A percentile compares a stretch with the other conserved stretches of the same genome.
These are phyloP conservation scores for Populus euphratica DNA, from an alignment of 345 rosid genomes.

Conservation along the genomic window DNA sequence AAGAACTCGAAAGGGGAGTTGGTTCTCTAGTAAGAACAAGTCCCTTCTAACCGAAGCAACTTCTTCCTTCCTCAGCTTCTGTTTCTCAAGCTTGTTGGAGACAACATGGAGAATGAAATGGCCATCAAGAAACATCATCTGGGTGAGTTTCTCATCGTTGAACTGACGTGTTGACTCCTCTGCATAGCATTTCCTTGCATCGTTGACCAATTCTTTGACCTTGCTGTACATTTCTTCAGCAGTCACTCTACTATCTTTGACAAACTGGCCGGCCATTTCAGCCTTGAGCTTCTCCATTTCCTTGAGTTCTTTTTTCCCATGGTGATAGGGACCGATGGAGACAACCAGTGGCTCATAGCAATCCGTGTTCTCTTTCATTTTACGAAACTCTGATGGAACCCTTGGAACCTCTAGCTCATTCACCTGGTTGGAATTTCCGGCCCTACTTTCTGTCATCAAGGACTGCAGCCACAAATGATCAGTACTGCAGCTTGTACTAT, in stretches of 20 bases:
- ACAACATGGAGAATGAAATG: neutral
- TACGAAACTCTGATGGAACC: no score
- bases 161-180: neutral
- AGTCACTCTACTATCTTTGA: accelerated
- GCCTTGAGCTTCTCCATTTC: neutral
- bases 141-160: neutral
- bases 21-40: conserved; percentile 29
- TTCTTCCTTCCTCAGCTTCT: neutral
- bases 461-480: no score
- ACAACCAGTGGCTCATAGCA: neutral
- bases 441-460: no score
- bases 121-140: neutral
- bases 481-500: no score
- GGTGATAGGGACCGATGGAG: conserved; percentile 1
- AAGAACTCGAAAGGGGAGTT: conserved; percentile 21
- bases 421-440: no score
- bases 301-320: neutral
- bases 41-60: conserved; percentile 6
- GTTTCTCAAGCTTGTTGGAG: accelerated
- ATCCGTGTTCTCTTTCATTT: neutral
- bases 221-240: no score
- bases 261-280: neutral
- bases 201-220: no score
- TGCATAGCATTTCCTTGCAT: neutral
- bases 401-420: no score